phyloP scores from a whole-genome alignment of 495 filamentous ascomycete genomes.

The Xylaria longipes region DNA sequence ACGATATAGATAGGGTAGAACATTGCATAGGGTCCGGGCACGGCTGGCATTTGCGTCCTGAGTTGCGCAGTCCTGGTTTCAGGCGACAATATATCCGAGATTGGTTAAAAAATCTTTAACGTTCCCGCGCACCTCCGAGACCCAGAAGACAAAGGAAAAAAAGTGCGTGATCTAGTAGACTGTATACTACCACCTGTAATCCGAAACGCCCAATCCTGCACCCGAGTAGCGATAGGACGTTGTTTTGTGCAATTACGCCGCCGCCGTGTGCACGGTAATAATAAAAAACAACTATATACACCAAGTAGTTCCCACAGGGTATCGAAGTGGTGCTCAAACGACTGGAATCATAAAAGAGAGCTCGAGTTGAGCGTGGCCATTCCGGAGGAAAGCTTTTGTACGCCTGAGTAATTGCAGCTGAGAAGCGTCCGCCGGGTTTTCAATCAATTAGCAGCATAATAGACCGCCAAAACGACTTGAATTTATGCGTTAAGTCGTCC shows the following conservation, averaged over 20 bases:
- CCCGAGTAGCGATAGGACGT: background rate
- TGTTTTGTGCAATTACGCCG: background rate
- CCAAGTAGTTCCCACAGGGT: slow-evolving; percentile 16
- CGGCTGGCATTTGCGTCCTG: background rate
- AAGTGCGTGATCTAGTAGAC: background rate
- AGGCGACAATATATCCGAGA: background rate
- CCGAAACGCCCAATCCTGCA: slow-evolving; percentile 4
- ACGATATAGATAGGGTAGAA: background rate
- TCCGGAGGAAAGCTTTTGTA: background rate
- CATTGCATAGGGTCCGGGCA: background rate
- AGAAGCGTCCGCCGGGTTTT: background rate
- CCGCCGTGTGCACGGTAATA: background rate
- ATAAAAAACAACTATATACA: slow-evolving; percentile 22
- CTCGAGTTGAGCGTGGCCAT: background rate
- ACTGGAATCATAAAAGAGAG: background rate
- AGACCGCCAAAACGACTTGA: background rate
- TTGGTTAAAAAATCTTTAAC: background rate
- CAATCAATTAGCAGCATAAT: background rate
- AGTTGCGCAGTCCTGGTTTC: background rate
- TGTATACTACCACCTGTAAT: background rate
- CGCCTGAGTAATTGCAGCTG: background rate
- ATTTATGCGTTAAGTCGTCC: background rate
- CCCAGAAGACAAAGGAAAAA: background rate
- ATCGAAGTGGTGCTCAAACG: slow-evolving; percentile 16
- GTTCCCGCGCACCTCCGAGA: background rate